A percentile compares a stretch with the other conserved stretches of the same genome.
phyloP scores from a whole-genome alignment of 2,329 filamentous ascomycete genomes.

The Claviceps cyperi region DNA sequence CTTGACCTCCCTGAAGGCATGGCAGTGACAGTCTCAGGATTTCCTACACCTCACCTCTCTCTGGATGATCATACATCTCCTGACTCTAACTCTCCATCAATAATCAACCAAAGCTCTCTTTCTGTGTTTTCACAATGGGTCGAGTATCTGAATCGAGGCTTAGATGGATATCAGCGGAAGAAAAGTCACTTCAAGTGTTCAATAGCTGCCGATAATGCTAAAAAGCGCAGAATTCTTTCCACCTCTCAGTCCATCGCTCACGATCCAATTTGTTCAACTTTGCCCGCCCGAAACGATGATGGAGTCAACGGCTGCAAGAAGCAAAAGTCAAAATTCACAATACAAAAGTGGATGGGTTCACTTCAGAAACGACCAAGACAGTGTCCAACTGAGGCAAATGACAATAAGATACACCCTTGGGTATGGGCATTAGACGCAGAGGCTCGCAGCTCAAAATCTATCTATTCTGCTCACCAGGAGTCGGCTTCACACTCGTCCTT shows the following conservation, averaged over 20 bases:
- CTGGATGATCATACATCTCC: neutral
- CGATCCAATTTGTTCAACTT: neutral
- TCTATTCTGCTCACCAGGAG: constrained; percentile 2
- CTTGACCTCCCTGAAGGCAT: constrained; percentile 17
- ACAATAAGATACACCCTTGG: constrained; percentile 5
- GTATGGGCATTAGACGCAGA: neutral
- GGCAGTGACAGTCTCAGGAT: constrained; percentile 16
- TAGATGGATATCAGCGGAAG: neutral
- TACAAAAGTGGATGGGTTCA: constrained; percentile 60
- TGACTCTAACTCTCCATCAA: neutral
- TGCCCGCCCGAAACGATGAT: neutral
- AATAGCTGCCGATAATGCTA: constrained; percentile 13
- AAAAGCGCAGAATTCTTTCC: neutral
- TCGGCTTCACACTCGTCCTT: constrained; percentile 57
- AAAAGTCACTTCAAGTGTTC: constrained; percentile 3
- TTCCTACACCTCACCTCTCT: constrained; percentile 10
- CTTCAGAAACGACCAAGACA: constrained; percentile 43
- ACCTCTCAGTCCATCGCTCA: neutral
- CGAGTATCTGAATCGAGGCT: neutral
- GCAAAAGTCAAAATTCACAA: constrained; percentile 27
- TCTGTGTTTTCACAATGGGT: neutral
- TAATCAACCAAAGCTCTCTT: neutral
- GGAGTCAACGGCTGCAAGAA: neutral
- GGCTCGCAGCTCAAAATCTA: neutral
- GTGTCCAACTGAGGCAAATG: constrained; percentile 11